Evolutionary conservation across 768 basidiomycete species (phyloP).

Genomic region (Dendrothele bispora): DNA sequence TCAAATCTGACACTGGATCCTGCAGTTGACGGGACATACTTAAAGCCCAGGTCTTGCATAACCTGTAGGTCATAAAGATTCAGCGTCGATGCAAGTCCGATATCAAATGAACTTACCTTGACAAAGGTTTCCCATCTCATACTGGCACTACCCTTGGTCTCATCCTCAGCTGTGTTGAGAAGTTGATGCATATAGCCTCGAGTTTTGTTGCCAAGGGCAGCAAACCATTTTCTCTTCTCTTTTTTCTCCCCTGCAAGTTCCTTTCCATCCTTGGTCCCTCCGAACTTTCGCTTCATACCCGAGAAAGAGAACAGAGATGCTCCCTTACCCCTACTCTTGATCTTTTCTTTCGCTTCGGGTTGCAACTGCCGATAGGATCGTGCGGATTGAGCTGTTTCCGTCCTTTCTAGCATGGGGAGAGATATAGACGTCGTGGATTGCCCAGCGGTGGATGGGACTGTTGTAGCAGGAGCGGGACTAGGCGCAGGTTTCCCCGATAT

Average conservation of each 20-base stretch:
- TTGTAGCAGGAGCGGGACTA: conserved; percentile 15
- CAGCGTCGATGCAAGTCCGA: not conserved
- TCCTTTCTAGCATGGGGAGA: conserved; percentile 45
- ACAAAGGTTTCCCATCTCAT: conserved; percentile 83
- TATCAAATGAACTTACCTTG: conserved; percentile 42
- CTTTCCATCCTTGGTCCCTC: conserved; percentile 35
- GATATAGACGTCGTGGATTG: conserved; percentile 37
- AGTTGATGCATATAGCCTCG: conserved; percentile 62
- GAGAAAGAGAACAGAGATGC: conserved; percentile 46
- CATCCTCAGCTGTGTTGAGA: conserved; percentile 52
- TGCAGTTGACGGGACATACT: conserved; percentile 69
- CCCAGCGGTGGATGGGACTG: conserved; percentile 15
- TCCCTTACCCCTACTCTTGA: conserved; percentile 68
- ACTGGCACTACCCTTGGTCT: conserved; percentile 49
- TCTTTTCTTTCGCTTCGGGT: conserved; percentile 62
- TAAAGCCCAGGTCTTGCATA: conserved; percentile 79
- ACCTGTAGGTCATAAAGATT: conserved; percentile 43
- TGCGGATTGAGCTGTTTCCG: conserved; percentile 65
- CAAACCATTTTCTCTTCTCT: conserved; percentile 51
- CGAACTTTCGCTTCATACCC: conserved; percentile 54
- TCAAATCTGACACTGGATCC: conserved; percentile 83
- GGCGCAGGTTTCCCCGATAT: conserved; percentile 9
- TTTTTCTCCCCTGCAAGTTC: conserved; percentile 29
- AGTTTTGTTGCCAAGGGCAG: conserved; percentile 58
- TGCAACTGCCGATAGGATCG: conserved; percentile 64